Evolutionary conservation across 768 basidiomycete species (phyloP).

Genomic region (Lepiota venenata): DNA sequence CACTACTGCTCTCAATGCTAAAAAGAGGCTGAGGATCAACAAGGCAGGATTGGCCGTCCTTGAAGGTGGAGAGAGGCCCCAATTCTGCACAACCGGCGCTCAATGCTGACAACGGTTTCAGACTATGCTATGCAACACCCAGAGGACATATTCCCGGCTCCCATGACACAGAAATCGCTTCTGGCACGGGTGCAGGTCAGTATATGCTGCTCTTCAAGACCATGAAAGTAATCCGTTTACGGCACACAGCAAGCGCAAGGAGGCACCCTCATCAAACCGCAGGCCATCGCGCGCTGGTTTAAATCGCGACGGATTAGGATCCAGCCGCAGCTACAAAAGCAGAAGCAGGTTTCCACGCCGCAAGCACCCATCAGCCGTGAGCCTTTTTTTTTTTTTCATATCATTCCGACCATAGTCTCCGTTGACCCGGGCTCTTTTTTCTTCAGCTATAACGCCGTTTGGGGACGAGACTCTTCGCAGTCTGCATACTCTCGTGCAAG

Average conservation of each 20-base stretch:
- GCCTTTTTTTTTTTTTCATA: neutral
- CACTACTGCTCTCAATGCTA: too few species aligned
- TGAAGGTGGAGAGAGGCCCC: too few species aligned
- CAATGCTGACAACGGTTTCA: neutral
- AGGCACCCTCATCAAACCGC: neutral
- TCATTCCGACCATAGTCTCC: neutral
- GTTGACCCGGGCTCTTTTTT: neutral
- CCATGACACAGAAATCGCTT: neutral
- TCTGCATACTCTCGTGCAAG: constrained; percentile 4
- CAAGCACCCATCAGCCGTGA: neutral
- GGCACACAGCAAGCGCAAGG: neutral
- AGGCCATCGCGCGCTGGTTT: neutral
- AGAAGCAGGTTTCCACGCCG: neutral
- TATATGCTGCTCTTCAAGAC: neutral
- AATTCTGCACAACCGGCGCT: too few species aligned
- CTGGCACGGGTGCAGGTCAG: neutral
- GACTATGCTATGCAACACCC: constrained; percentile 6
- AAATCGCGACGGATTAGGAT: neutral
- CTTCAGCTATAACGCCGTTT: neutral
- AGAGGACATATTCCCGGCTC: constrained; percentile 2
- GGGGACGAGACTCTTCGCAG: neutral
- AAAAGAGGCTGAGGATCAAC: too few species aligned
- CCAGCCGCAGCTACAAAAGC: neutral
- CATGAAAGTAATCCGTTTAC: neutral
- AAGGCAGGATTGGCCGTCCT: too few species aligned